Evolutionary conservation across 345 rosid genomes (phyloP).

Genomic region (Stellera chamaejasme): DNA sequence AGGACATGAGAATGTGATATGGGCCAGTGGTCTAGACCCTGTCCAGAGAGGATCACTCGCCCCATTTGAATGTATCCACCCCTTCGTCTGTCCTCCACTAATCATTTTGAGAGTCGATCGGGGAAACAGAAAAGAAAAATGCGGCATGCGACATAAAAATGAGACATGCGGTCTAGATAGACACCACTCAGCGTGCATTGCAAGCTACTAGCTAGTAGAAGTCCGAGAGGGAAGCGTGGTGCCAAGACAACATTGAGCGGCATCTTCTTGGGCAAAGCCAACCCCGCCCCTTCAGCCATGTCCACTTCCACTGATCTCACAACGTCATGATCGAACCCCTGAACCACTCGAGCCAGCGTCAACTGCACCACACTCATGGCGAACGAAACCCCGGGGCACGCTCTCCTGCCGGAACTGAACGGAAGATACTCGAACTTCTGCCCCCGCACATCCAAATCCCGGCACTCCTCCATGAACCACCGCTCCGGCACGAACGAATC

Average conservation of each 20-base stretch:
- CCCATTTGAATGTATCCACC: too few relatives aligned
- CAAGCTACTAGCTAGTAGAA: conserved; percentile 21
- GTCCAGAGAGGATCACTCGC: too few relatives aligned
- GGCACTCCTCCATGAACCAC: conserved; percentile 29
- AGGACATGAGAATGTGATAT: too few relatives aligned
- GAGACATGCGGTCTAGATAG: too few relatives aligned
- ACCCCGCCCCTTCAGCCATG: conserved; percentile 42
- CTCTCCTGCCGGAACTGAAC: conserved; percentile 42
- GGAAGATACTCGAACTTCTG: conserved; percentile 33
- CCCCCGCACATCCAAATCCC: conserved; percentile 7
- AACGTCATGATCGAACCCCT: conserved; percentile 41
- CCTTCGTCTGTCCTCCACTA: too few relatives aligned
- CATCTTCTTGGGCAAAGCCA: conserved; percentile 31
- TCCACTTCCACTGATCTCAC: conserved; percentile 16
- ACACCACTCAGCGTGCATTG: too few relatives aligned
- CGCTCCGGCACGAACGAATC: conserved; percentile 37
- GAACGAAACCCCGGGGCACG: conserved; percentile 43
- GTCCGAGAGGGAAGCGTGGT: conserved; percentile 27
- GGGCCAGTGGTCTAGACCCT: too few relatives aligned
- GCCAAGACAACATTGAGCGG: conserved; percentile 32
- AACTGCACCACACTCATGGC: conserved; percentile 35
- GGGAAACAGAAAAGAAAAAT: too few relatives aligned
- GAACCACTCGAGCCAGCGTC: conserved; percentile 36
- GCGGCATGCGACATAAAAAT: too few relatives aligned
- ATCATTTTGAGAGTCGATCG: too few relatives aligned